Evolutionary conservation across 1,139 yeast genomes (phyloP).

Genomic region (Martiniozyma asiatica): DNA sequence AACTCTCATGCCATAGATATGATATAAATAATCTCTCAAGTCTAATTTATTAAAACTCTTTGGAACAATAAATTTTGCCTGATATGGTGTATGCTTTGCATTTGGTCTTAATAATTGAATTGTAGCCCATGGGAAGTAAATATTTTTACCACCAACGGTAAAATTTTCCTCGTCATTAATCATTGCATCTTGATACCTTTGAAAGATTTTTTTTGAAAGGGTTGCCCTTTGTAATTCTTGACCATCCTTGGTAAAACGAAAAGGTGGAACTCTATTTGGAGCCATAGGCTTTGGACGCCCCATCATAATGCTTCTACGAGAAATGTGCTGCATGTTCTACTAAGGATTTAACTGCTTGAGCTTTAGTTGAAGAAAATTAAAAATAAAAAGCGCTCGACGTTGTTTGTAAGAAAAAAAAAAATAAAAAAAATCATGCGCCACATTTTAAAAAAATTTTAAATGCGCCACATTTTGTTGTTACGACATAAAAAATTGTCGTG

Average conservation of each 20-base stretch:
- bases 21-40: slow-evolving; percentile 79
- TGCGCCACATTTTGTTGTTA: too few relatives aligned
- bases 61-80: slow-evolving; percentile 89
- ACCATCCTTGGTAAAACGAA: slow-evolving; percentile 3
- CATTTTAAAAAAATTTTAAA: too few relatives aligned
- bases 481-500: background rate
- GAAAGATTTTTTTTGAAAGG: slow-evolving; percentile 22
- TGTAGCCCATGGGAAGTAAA: slow-evolving; percentile 78
- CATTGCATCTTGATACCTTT: slow-evolving; percentile 40
- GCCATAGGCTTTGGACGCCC: slow-evolving; percentile 5
- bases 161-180: slow-evolving; percentile 67
- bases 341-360: background rate
- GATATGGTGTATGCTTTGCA: slow-evolving; percentile 91
- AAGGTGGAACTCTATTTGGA: too few relatives aligned
- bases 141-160: slow-evolving; percentile 57
- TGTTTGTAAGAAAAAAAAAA: too few relatives aligned
- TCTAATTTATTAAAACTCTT: slow-evolving; percentile 84
- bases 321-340: too few relatives aligned
- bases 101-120: slow-evolving; percentile 71
- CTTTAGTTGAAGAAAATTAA: too few relatives aligned
- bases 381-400: too few relatives aligned
- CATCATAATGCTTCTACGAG: slow-evolving; percentile 3
- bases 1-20: slow-evolving; percentile 79
- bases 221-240: slow-evolving; percentile 10
- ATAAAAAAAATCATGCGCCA: too few relatives aligned